phyloP scores from a whole-genome alignment of 768 basidiomycete species.

The Serendipita indica region DNA sequence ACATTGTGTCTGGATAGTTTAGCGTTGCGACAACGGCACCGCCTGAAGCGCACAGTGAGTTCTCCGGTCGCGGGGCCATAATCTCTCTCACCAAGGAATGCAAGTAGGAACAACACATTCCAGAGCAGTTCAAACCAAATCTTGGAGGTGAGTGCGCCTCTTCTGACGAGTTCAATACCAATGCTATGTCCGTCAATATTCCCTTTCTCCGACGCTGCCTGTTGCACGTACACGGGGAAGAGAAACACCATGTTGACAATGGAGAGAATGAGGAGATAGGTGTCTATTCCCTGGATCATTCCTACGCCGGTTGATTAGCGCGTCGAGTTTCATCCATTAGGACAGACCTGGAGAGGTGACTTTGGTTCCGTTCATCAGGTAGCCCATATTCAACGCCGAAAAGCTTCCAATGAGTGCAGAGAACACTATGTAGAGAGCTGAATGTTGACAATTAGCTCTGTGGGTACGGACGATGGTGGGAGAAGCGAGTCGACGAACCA shows the following conservation, averaged over 20 bases:
- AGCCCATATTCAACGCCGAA: neutral
- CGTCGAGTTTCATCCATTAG: neutral
- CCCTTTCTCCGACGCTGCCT: neutral
- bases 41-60: neutral
- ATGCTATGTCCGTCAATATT: neutral
- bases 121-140: slow-evolving; percentile 7
- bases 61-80: neutral
- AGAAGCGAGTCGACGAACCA: neutral
- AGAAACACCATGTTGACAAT: neutral
- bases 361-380: neutral
- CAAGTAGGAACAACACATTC: neutral
- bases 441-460: neutral
- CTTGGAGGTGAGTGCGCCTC: slow-evolving; percentile 2
- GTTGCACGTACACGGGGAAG: neutral
- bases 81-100: neutral
- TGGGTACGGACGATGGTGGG: neutral
- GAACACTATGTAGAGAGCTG: slow-evolving; percentile 3
- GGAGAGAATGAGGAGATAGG: neutral
- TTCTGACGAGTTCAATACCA: neutral
- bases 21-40: slow-evolving; percentile 6
- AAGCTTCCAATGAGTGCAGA: slow-evolving; percentile 1
- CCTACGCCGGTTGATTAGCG: neutral
- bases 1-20: neutral
- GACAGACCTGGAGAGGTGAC: neutral
- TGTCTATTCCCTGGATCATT: neutral